These are phyloP conservation scores for Albophoma yamanashiensis DNA, from an alignment of 2,329 filamentous ascomycete genomes.

Conservation along the genomic window DNA sequence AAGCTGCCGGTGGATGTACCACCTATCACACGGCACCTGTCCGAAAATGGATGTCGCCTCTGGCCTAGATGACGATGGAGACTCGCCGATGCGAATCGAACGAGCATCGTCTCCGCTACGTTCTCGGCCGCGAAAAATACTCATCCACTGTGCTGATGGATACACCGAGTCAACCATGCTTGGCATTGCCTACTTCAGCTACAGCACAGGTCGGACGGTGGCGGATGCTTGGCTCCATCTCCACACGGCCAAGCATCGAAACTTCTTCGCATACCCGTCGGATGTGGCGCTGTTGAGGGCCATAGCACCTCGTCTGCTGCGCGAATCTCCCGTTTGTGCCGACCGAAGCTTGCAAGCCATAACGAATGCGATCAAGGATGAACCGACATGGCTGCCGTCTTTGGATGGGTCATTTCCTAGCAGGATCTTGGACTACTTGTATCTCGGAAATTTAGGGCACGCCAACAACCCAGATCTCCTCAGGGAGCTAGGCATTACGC, in stretches of 20 bases:
- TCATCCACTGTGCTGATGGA: conserved; percentile 90
- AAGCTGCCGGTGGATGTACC: conserved; percentile 83
- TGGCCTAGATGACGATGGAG: conserved; percentile 18
- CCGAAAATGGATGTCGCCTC: conserved; percentile 21
- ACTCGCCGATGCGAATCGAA: conserved; percentile 12
- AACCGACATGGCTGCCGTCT: conserved; percentile 71
- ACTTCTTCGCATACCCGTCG: conserved; percentile 92
- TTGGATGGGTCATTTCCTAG: conserved; percentile 89
- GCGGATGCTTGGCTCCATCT: conserved; percentile 81
- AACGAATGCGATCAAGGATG: conserved; percentile 38
- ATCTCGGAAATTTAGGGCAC: conserved; percentile 84
- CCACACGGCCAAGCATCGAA: conserved; percentile 70
- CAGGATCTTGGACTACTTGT: conserved; percentile 86
- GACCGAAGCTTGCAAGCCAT: conserved; percentile 42
- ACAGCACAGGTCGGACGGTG: conserved; percentile 69
- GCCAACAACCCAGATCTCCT: conserved; percentile 88
- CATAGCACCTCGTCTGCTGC: conserved; percentile 65
- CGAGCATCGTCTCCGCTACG: conserved; percentile 7
- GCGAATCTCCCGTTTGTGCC: conserved; percentile 49
- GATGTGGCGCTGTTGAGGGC: conserved; percentile 75
- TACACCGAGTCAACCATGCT: conserved; percentile 93
- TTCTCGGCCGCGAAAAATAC: conserved; percentile 50
- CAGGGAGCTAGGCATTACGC: conserved; percentile 67
- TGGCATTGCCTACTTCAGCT: conserved; percentile 87
- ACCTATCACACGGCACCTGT: conserved; percentile 59